Percentiles rank a stretch among this genome's conserved stretches.
These are phyloP conservation scores for Trichoderma harzianum DNA, from an alignment of 2,329 filamentous ascomycete genomes.

Conservation along the genomic window DNA sequence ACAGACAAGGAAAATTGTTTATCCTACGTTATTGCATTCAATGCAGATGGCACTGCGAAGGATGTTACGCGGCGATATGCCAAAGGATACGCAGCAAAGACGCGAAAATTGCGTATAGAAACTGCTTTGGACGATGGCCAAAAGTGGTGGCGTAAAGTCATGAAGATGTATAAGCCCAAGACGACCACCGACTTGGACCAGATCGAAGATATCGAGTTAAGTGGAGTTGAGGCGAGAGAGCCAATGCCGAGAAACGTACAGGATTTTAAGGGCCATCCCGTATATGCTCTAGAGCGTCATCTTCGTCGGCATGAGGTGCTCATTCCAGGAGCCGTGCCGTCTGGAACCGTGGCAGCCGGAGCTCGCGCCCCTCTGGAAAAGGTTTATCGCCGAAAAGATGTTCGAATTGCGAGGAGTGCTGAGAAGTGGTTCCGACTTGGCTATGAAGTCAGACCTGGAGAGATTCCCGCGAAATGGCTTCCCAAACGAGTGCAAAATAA, in stretches of 20 bases:
- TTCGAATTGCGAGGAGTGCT: slow-evolving; percentile 71
- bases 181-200: slow-evolving; percentile 66
- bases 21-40: slow-evolving; percentile 81
- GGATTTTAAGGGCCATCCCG: slow-evolving; percentile 83
- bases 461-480: slow-evolving; percentile 78
- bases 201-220: slow-evolving; percentile 76
- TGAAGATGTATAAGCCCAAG: slow-evolving; percentile 45
- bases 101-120: slow-evolving; percentile 77
- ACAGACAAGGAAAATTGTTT: slow-evolving; percentile 73
- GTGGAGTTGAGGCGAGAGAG: slow-evolving; percentile 68
- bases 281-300: slow-evolving; percentile 82
- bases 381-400: slow-evolving; percentile 79
- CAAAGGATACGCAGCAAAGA: slow-evolving; percentile 88
- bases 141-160: slow-evolving; percentile 52
- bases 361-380: slow-evolving; percentile 63
- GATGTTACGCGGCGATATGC: slow-evolving; percentile 88
- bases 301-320: slow-evolving; percentile 81
- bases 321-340: slow-evolving; percentile 62
- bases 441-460: slow-evolving; percentile 70
- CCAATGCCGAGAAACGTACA: slow-evolving; percentile 81
- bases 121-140: slow-evolving; percentile 45
- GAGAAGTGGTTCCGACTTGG: slow-evolving; percentile 92
- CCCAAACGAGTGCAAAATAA: slow-evolving; percentile 43
- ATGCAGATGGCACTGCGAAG: slow-evolving; percentile 70
- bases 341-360: slow-evolving; percentile 74